Base-by-base conservation (phyloP, 169 alveolate species). In the Besnoitia besnoiti region DNA sequence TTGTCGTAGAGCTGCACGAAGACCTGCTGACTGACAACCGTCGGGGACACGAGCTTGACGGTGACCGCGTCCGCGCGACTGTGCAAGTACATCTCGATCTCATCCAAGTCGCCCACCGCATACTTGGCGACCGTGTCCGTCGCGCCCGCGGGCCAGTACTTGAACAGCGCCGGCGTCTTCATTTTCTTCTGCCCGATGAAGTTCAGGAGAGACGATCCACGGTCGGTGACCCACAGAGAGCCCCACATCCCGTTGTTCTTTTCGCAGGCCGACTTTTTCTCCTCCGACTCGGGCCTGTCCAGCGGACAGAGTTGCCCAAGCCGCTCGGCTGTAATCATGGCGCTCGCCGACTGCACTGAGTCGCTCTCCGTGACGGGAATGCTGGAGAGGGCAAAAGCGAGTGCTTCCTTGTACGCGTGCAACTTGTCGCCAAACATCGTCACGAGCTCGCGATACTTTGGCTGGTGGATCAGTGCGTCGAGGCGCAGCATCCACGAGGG, bases 241-340 rank as follows among this genome's bases (percentile, higher is more conserved):
- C 93, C 93, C 93, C 93, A 90, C 61, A 90, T 8, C 7, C 93
- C 93, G 39, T 90, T 61, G 55, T 40, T 50, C 90, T 77, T 16
- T 61, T 90, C 93, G 80, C 93, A 90, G 12, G 0, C 61, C 84
- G 7, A 47, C 0, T 59, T 44, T 35, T 12, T 7, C 47, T 42
- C 87, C 33, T 5, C 44, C 37, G 37, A 10, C 37, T 77, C 87
- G 37, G 33, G 59, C 87, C 40, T 0, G 61, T 30, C 33, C 14
- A 12, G 37, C 61, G 87, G 87, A 37, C 87, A 77, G 35, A 40
- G 87, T 35, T 42, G 37, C 40, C 16, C 55, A 5, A 77, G 55
- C 33, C 55, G 49, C 19, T 42, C 87, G 59, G 87, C 87, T 19
- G 87, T 77, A 14, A 77, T 33, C n/a, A 40, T 27, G 33, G 5